Evolutionary conservation across 208 protist species (phyloP).

Genomic region (Acanthamoeba comandoni): DNA sequence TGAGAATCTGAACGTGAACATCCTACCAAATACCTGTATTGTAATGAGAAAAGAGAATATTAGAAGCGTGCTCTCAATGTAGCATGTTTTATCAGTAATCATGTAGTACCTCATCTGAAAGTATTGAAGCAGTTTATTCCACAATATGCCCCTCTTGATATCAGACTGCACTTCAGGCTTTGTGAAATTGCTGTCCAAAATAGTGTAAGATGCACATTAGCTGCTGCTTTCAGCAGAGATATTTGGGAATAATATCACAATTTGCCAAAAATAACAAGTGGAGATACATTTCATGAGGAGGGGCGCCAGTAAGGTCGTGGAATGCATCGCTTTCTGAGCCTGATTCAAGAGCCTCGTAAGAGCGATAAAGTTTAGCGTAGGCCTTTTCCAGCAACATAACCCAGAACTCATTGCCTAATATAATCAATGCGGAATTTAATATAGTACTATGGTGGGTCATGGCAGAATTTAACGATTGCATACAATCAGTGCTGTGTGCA

Average conservation of each 20-base stretch:
- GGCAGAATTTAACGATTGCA: background rate
- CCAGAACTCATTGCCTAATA: slow-evolving; percentile 79
- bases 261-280: background rate
- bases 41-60: background rate
- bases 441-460: background rate
- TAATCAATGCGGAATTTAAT: background rate
- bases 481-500: slow-evolving; percentile 63
- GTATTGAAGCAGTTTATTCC: slow-evolving; percentile 48
- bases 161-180: slow-evolving; percentile 10
- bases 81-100: no score
- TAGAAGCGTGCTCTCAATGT: no score
- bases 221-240: background rate
- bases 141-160: slow-evolving; percentile 69
- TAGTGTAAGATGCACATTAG: background rate
- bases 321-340: slow-evolving; percentile 66
- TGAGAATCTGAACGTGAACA: no score
- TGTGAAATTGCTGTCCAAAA: slow-evolving; percentile 10
- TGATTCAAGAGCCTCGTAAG: slow-evolving; percentile 75
- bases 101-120: slow-evolving; percentile 21
- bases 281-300: slow-evolving; percentile 37
- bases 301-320: slow-evolving; percentile 75
- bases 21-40: background rate
- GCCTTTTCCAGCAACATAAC: slow-evolving; percentile 82
- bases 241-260: no score
- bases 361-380: slow-evolving; percentile 80